These are phyloP conservation scores for Verticillium zaregamsianum DNA, from an alignment of 2,329 filamentous ascomycete species.

Conservation along the genomic window DNA sequence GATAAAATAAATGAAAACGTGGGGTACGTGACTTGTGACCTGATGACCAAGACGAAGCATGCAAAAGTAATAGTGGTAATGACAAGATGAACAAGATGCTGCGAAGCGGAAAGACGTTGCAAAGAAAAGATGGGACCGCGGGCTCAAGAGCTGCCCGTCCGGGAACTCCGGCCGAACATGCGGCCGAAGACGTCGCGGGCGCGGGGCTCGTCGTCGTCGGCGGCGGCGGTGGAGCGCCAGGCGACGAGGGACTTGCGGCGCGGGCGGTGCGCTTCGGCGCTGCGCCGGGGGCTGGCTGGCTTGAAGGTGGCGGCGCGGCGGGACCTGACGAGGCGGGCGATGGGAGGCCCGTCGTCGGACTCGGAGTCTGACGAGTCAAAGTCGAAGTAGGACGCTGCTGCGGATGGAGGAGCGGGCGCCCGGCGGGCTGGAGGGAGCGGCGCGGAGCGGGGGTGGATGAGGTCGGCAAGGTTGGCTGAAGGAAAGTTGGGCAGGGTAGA, in stretches of 20 bases:
- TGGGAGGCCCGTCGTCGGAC: conserved; percentile 5
- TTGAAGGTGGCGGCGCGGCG: neutral
- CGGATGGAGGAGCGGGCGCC: neutral
- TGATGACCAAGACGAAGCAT: neutral
- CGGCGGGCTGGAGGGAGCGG: conserved; percentile 6
- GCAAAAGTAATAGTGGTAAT: neutral
- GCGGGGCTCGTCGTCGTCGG: conserved; percentile 2
- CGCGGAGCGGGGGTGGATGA: conserved; percentile 11
- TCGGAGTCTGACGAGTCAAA: conserved; percentile 14
- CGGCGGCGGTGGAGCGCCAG: neutral
- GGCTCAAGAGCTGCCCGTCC: neutral
- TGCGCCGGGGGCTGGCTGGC: neutral
- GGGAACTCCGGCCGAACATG: conserved; percentile 26
- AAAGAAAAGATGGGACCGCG: conserved; percentile 2
- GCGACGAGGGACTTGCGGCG: neutral
- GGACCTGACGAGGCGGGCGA: neutral
- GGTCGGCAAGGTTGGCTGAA: conserved; percentile 6
- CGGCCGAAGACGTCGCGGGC: conserved; percentile 30
- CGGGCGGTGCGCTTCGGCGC: neutral
- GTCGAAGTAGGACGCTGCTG: conserved; percentile 11
- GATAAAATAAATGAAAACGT: neutral
- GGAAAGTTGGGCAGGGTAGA: neutral
- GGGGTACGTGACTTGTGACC: neutral
- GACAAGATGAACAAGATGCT: neutral
- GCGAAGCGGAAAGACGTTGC: conserved; percentile 1